phyloP scores from a whole-genome alignment of 768 basidiomycete species.

The Boletellus emodensis region DNA sequence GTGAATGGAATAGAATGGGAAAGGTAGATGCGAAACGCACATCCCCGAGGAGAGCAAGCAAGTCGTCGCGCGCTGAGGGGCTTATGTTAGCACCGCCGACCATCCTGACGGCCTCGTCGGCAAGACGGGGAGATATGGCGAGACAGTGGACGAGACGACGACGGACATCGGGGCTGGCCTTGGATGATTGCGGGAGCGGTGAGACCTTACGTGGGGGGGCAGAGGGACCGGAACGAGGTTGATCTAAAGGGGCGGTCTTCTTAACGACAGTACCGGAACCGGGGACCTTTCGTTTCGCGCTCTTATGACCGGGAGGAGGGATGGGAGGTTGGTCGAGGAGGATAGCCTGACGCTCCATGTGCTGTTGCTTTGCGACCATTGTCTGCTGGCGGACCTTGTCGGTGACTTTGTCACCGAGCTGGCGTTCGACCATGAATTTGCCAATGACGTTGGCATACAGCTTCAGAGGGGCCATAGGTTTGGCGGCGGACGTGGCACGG shows the following conservation, averaged over 20 bases:
- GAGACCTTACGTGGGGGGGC: slow-evolving; percentile 28
- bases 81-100: slow-evolving; percentile 43
- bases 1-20: too few relatives aligned
- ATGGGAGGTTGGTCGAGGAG: slow-evolving; percentile 38
- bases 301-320: slow-evolving; percentile 30
- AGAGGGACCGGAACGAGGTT: slow-evolving; percentile 27
- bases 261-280: slow-evolving; percentile 27
- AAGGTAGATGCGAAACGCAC: slow-evolving; percentile 30
- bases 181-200: slow-evolving; percentile 23
- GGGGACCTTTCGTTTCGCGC: slow-evolving; percentile 38
- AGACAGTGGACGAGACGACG: slow-evolving; percentile 48
- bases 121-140: slow-evolving; percentile 46
- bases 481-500: slow-evolving; percentile 52
- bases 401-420: slow-evolving; percentile 45
- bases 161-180: slow-evolving; percentile 23
- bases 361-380: slow-evolving; percentile 46
- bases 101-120: slow-evolving; percentile 35
- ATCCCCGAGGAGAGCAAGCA: slow-evolving; percentile 48
- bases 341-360: slow-evolving; percentile 45
- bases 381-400: slow-evolving; percentile 45
- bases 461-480: slow-evolving; percentile 63
- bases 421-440: slow-evolving; percentile 62
- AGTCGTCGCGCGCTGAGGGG: slow-evolving; percentile 35
- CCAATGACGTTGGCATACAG: slow-evolving; percentile 72
- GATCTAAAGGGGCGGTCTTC: slow-evolving; percentile 27